These are phyloP conservation scores for Berkeleyomyces basicola DNA, from an alignment of 2,329 filamentous ascomycete genomes.

Conservation along the genomic window DNA sequence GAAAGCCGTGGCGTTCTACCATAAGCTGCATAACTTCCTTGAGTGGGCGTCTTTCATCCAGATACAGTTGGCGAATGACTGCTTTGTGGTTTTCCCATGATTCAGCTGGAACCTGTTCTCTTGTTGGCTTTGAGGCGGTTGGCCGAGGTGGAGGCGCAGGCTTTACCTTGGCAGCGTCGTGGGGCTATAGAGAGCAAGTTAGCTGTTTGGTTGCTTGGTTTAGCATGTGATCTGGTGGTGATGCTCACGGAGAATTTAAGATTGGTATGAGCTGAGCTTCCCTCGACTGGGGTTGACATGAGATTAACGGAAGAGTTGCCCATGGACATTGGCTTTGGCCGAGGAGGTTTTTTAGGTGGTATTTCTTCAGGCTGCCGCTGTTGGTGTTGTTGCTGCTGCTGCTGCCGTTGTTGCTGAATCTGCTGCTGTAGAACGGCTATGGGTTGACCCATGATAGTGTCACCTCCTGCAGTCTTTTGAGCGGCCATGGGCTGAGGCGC, in stretches of 20 bases:
- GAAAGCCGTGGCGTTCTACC: slow-evolving; percentile 31
- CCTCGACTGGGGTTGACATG: neutral
- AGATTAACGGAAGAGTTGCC: neutral
- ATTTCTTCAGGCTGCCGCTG: neutral
- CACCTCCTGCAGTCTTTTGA: slow-evolving; percentile 8
- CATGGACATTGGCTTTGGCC: neutral
- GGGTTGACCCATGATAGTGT: neutral
- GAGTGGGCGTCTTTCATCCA: slow-evolving; percentile 33
- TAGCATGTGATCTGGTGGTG: neutral
- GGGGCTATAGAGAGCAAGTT: neutral
- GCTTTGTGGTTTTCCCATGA: slow-evolving; percentile 32
- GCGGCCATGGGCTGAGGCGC: slow-evolving; percentile 14
- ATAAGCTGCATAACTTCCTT: slow-evolving; percentile 37
- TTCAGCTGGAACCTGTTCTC: slow-evolving; percentile 29
- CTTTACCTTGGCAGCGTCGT: neutral
- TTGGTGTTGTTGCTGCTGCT: neutral
- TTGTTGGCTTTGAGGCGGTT: slow-evolving; percentile 15
- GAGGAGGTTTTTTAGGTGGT: slow-evolving; percentile 4
- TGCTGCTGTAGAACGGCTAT: slow-evolving; percentile 16
- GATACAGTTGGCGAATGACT: slow-evolving; percentile 29
- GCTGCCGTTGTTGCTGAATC: neutral
- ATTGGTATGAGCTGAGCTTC: neutral
- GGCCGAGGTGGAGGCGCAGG: slow-evolving; percentile 10
- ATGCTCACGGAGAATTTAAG: neutral
- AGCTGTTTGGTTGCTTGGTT: neutral